Conservation (phyloP, 176 grass and related monocot genomes). For the Canna indica region DNA sequence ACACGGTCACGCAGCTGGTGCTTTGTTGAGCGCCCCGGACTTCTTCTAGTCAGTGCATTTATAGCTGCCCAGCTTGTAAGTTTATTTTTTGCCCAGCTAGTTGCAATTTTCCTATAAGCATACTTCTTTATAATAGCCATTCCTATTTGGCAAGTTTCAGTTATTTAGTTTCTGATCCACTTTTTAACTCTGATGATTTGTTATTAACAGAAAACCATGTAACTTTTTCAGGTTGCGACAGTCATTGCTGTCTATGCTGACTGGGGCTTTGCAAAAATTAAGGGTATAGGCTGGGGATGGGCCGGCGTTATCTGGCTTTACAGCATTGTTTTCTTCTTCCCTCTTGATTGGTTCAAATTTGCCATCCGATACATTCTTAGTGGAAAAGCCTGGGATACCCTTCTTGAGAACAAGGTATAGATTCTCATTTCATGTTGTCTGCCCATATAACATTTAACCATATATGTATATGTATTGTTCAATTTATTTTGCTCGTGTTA, state of each 20-base stretch:
- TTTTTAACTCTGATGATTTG: neutral
- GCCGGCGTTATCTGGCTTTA: slow-evolving; percentile 91
- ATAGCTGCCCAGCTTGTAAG: slow-evolving; percentile 81
- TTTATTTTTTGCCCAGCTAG: neutral
- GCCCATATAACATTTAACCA: no score
- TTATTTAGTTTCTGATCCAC: no score
- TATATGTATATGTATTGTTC: no score
- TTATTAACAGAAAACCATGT: neutral
- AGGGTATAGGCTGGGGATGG: slow-evolving; percentile 80
- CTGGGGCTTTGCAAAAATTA: slow-evolving; percentile 43
- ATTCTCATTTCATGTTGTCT: neutral
- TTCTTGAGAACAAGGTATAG: slow-evolving; percentile 69
- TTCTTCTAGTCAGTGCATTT: slow-evolving; percentile 53
- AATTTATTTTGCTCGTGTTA: no score
- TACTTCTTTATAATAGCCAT: no score
- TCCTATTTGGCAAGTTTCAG: no score
- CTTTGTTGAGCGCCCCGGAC: slow-evolving; percentile 50
- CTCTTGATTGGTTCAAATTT: slow-evolving; percentile 78
- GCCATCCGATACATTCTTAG: slow-evolving; percentile 65
- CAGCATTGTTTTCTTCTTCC: slow-evolving; percentile 47
- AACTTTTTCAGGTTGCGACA: slow-evolving; percentile 46
- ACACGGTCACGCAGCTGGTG: slow-evolving; percentile 62
- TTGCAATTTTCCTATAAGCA: no score
- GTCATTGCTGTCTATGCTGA: slow-evolving; percentile 48
- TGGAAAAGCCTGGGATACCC: slow-evolving; percentile 76